A percentile compares a stretch with the other conserved stretches of the same genome.
Conservation (phyloP, 345 rosid genomes). For the Aquilaria malaccensis region DNA sequence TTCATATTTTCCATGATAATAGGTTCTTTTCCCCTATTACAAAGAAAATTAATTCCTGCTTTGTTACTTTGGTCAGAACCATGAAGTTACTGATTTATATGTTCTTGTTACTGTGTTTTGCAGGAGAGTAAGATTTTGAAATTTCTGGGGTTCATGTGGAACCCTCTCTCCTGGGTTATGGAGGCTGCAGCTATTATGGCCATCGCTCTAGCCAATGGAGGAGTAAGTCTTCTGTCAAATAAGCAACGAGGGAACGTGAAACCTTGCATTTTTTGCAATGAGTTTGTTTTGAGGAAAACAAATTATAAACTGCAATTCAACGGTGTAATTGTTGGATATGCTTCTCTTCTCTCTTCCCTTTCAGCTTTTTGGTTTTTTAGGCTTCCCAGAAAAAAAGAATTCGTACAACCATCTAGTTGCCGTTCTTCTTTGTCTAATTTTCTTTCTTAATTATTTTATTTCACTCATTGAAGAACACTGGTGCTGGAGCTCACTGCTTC, state of each 20-base stretch:
- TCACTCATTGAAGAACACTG: neutral
- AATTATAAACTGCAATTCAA: neutral
- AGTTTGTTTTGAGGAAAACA: neutral
- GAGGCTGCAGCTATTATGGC: constrained; percentile 80
- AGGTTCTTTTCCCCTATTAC: too few species aligned
- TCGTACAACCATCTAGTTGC: too few species aligned
- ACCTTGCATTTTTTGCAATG: neutral
- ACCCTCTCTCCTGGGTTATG: constrained; percentile 76
- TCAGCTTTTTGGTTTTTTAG: too few species aligned
- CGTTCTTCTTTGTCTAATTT: neutral
- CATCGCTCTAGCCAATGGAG: constrained; percentile 67
- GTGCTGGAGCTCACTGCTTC: neutral
- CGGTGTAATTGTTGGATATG: neutral
- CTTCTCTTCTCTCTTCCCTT: neutral
- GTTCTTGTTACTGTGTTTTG: constrained; percentile 1
- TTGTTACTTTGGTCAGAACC: too few species aligned
- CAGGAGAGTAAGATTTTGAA: constrained; percentile 60
- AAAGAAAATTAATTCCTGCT: too few species aligned
- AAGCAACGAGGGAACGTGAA: neutral
- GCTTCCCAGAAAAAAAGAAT: too few species aligned
- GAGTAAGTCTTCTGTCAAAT: constrained; percentile 25
- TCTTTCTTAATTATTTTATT: neutral
- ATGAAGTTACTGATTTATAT: neutral
- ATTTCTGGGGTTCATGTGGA: constrained; percentile 69
- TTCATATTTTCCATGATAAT: too few species aligned